Evolutionary conservation across 2,329 filamentous ascomycete genomes (phyloP), one percentile per base, ranked within the genome.

Genomic region (Beauveria brongniartii): DNA sequence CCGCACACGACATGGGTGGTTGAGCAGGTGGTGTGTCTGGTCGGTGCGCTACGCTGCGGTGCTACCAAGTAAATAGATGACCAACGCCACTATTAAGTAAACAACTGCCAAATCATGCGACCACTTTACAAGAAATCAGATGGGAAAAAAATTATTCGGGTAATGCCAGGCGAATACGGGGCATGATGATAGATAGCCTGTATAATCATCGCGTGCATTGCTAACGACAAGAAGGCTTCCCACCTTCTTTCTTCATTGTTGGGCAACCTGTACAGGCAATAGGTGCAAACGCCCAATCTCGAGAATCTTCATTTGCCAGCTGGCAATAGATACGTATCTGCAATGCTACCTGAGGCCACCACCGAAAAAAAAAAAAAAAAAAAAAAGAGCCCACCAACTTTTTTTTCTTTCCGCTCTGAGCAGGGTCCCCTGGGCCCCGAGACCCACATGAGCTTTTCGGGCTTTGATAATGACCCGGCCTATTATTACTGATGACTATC

Each of bases 21-120:
- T 20, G 34, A 37, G 34, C 34, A 34, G 30, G 12, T 37, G 34
- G 34, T 10, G 50, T 9, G 43, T 57, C 55, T 50, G 55, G 56
- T 30, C 47, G 12, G 34, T 37, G 34, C 34, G 34, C 34, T 14
- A 12, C 34, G 34, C 34, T 34, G 30, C 12, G 12, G 12, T 34
- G 30, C 30, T 37, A 37, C 34, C 34, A 37, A 37, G 12, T 37
- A 37, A 37, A n/a, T 41, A 14, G 16, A 16, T 28, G n/a, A 8
- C 24, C 22, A 37, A 37, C 40, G 24, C 51, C 51, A 55, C 53
- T 44, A 55, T 16, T 1, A 14, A 37, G 34, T 37, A 37, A 37
- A 37, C 34, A 37, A 37, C 34, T 37, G 34, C 34, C 22, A 44
- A 51, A 51, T 51, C 47, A 59, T 59, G 56, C 56, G 47, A 59